phyloP scores from a whole-genome alignment of 2,329 filamentous ascomycete species.

The Tolypocladium capitatum region DNA sequence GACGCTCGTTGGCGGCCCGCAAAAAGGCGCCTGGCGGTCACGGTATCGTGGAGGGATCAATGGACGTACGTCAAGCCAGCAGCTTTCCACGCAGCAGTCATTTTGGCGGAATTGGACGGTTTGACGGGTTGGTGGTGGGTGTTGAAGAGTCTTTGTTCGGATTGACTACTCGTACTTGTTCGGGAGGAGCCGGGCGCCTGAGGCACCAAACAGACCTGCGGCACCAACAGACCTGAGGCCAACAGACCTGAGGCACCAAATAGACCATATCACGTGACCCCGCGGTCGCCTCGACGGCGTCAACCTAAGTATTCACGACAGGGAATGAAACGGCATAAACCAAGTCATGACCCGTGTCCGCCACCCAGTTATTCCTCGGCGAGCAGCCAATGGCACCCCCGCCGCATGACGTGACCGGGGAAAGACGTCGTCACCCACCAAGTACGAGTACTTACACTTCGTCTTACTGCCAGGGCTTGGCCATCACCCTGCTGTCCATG shows the following conservation, averaged over 20 bases:
- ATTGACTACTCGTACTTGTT: constrained; percentile 14
- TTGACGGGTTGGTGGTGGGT: constrained; percentile 15
- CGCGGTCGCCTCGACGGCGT: too few relatives aligned
- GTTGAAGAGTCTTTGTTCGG: constrained; percentile 22
- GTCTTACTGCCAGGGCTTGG: constrained; percentile 52
- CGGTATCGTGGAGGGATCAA: constrained; percentile 9
- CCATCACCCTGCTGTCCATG: constrained; percentile 40
- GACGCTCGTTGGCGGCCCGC: not conserved
- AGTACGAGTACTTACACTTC: too few relatives aligned
- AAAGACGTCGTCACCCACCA: too few relatives aligned
- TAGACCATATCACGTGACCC: too few relatives aligned
- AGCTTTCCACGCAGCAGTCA: constrained; percentile 97
- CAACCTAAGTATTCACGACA: too few relatives aligned
- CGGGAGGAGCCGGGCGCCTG: constrained; percentile 14
- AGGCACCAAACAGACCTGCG: constrained; percentile 12
- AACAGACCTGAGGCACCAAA: too few relatives aligned
- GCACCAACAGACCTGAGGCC: too few relatives aligned
- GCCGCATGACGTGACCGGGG: too few relatives aligned
- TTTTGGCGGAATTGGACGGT: constrained; percentile 45
- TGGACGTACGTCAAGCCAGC: constrained; percentile 82
- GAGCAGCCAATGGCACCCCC: too few relatives aligned
- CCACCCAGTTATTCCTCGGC: too few relatives aligned
- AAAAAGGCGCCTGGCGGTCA: not conserved
- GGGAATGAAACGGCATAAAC: too few relatives aligned
- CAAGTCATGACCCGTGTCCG: too few relatives aligned